Evolutionary conservation across 2,329 filamentous ascomycete genomes (phyloP).

Genomic region (Purpureocillium lavendulum): DNA sequence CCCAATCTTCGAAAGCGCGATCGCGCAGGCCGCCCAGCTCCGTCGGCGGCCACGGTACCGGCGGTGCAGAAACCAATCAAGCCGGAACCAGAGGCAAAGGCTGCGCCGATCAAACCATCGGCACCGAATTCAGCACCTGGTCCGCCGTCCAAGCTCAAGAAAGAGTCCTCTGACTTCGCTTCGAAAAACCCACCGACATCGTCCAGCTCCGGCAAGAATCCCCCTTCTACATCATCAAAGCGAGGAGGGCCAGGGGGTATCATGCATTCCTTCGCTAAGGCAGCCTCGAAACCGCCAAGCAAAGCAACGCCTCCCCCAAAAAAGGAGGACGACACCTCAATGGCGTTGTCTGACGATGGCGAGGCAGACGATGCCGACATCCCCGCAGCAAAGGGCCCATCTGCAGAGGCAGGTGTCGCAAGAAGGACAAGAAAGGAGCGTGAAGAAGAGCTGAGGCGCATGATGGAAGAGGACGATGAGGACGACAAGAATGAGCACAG

Average conservation of each 20-base stretch:
- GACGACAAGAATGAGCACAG: constrained; percentile 36
- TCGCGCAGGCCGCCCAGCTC: constrained; percentile 24
- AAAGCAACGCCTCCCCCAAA: constrained; percentile 38
- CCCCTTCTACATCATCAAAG: constrained; percentile 34
- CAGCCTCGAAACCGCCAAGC: constrained; percentile 24
- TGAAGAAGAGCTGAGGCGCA: constrained; percentile 28
- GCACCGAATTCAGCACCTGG: neutral
- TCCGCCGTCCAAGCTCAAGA: constrained; percentile 16
- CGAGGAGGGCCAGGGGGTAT: constrained; percentile 54
- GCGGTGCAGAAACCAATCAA: constrained; percentile 18
- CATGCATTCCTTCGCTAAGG: constrained; percentile 73
- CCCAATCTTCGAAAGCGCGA: constrained; percentile 49
- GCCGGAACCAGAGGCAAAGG: constrained; percentile 15
- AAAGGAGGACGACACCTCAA: constrained; percentile 19
- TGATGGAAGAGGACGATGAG: constrained; percentile 49
- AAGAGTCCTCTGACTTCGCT: constrained; percentile 16
- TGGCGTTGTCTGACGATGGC: constrained; percentile 29
- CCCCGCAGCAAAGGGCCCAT: constrained; percentile 15
- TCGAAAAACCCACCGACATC: constrained; percentile 15
- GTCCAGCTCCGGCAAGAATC: constrained; percentile 22
- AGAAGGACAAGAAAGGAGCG: constrained; percentile 25
- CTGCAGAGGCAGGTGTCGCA: constrained; percentile 14
- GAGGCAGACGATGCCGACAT: constrained; percentile 30
- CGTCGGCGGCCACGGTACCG: constrained; percentile 16
- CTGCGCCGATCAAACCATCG: constrained; percentile 5